These are phyloP conservation scores for Vaccinium corymbosum DNA, from an alignment of 148 eudicot genomes.

Conservation along the genomic window DNA sequence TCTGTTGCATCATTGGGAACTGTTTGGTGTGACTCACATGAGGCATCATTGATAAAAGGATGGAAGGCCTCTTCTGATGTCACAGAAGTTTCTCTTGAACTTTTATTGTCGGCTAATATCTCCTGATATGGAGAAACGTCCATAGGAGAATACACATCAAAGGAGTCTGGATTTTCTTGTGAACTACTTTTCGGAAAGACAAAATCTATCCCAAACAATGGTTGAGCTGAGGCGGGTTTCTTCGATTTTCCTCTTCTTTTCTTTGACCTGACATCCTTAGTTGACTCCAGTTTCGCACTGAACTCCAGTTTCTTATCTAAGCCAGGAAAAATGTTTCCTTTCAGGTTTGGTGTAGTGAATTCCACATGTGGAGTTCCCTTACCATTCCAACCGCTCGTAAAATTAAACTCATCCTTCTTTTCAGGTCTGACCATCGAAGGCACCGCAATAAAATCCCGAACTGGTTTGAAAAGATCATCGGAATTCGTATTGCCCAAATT, in stretches of 20 bases:
- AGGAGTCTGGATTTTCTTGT: slow-evolving; percentile 36
- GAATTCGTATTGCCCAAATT: slow-evolving; percentile 14
- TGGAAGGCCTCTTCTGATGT: slow-evolving; percentile 35
- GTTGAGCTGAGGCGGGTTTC: slow-evolving; percentile 35
- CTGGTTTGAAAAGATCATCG: slow-evolving; percentile 25
- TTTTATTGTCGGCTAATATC: slow-evolving; percentile 27
- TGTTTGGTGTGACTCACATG: slow-evolving; percentile 25
- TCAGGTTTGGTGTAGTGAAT: slow-evolving; percentile 44
- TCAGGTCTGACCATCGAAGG: slow-evolving; percentile 30
- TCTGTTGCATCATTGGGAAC: slow-evolving; percentile 32
- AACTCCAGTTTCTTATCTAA: slow-evolving; percentile 44
- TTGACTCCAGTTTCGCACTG: slow-evolving; percentile 43
- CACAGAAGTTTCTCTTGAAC: slow-evolving; percentile 45
- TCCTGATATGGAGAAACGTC: slow-evolving; percentile 82
- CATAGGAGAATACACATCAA: slow-evolving; percentile 83
- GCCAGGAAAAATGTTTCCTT: slow-evolving; percentile 33
- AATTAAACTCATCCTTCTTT: slow-evolving; percentile 40
- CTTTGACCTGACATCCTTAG: slow-evolving; percentile 42
- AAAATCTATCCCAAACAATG: slow-evolving; percentile 34
- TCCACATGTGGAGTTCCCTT: slow-evolving; percentile 36
- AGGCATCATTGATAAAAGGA: slow-evolving; percentile 26
- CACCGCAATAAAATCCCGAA: slow-evolving; percentile 23
- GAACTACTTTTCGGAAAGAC: slow-evolving; percentile 32
- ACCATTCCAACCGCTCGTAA: slow-evolving; percentile 32
- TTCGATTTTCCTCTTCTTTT: slow-evolving; percentile 56